Percentiles rank a stretch among this genome's conserved stretches.
Evolutionary conservation across 176 grass and related monocot genomes (phyloP).

Genomic region (Secale cereale): DNA sequence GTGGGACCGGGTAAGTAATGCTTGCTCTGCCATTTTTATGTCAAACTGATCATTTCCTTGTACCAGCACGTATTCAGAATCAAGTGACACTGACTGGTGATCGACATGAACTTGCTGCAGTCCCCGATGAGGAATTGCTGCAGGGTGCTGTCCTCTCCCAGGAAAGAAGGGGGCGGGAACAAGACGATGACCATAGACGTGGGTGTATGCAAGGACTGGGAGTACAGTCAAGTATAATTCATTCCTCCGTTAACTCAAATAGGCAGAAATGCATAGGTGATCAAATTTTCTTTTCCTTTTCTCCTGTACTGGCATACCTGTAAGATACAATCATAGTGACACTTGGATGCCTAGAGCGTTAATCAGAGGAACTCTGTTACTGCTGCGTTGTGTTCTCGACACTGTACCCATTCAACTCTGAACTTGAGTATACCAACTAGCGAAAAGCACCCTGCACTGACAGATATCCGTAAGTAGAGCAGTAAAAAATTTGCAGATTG

Average conservation of each 20-base stretch:
- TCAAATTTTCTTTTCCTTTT: not conserved
- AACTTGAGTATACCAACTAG: conserved; percentile 6
- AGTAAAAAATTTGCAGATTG: not conserved
- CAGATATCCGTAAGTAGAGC: not conserved
- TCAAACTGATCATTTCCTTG: not conserved
- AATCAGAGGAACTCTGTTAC: not conserved
- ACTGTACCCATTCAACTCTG: conserved; percentile 4
- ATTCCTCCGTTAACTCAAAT: not conserved
- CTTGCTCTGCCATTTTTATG: not conserved
- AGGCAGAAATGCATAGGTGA: conserved; percentile 15
- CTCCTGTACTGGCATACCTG: not conserved
- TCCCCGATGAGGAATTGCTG: conserved; percentile 87
- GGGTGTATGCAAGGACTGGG: conserved; percentile 64
- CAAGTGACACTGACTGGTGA: not conserved
- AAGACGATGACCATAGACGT: conserved; percentile 73
- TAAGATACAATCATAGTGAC: not conserved
- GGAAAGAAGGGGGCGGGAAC: conserved; percentile 23
- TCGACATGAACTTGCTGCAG: conserved; percentile 44
- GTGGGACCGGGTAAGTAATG: conserved; percentile 55
- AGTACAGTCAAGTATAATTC: conserved; percentile 48
- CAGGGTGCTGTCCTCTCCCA: conserved; percentile 58
- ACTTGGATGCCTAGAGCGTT: not conserved
- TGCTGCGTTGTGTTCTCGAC: not conserved
- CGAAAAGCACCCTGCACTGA: not conserved
- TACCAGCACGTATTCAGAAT: not conserved